Evolutionary conservation across 345 rosid genomes (phyloP).

Genomic region (Reutealis trisperma): DNA sequence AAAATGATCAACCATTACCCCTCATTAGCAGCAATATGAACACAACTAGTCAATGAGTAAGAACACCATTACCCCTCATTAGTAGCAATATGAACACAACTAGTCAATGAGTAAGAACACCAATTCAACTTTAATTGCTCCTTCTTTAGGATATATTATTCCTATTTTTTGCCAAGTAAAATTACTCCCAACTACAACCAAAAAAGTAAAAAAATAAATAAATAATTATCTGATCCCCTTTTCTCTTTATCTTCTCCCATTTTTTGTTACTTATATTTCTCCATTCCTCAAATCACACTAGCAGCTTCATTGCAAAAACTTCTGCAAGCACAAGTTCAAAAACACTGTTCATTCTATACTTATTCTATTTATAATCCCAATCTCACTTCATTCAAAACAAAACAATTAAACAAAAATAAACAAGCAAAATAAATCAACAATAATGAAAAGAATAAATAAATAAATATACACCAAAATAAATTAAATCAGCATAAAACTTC

Average conservation of each 20-base stretch:
- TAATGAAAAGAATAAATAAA: slow-evolving; percentile 6
- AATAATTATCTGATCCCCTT: background rate
- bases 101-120: background rate
- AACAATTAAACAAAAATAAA: slow-evolving; percentile 24
- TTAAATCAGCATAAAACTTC: slow-evolving; percentile 31
- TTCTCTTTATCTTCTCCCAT: slow-evolving; percentile 8
- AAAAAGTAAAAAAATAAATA: slow-evolving; percentile 2
- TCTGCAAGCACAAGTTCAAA: slow-evolving; percentile 12
- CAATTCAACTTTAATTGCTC: slow-evolving; percentile 12
- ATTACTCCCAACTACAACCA: slow-evolving; percentile 3
- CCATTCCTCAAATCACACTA: slow-evolving; percentile 13
- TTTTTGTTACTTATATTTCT: slow-evolving; percentile 21
- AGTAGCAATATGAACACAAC: background rate
- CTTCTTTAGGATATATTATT: background rate
- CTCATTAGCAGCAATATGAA: background rate
- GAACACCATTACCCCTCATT: slow-evolving; percentile 5
- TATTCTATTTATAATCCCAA: slow-evolving; percentile 29
- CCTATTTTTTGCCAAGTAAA: slow-evolving; percentile 7
- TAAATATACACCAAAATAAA: slow-evolving; percentile 32
- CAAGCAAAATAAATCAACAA: slow-evolving; percentile 12
- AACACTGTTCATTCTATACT: slow-evolving; percentile 32
- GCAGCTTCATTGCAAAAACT: slow-evolving; percentile 29
- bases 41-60: background rate
- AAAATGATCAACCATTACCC: background rate
- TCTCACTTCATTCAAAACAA: slow-evolving; percentile 35